Percentiles rank a stretch among this genome's conserved stretches.
Evolutionary conservation across 495 filamentous ascomycete species (phyloP).

Genomic region (Margaritispora aquatica): DNA sequence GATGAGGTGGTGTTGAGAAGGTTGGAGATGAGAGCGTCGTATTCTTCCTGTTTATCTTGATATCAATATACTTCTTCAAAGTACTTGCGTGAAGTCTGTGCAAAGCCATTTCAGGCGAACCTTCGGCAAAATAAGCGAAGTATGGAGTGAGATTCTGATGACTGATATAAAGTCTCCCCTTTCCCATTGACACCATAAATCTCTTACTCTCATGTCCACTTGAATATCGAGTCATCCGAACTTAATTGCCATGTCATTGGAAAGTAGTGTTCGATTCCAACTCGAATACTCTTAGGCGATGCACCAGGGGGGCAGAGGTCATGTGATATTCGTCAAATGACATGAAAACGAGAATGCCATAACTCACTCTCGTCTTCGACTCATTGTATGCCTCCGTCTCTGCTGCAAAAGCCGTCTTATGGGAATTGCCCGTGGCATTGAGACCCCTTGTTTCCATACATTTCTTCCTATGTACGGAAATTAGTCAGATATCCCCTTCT

Average conservation of each 20-base stretch:
- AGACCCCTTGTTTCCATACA: conserved; percentile 13
- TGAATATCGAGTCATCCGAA: too few relatives aligned
- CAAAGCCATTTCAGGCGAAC: too few relatives aligned
- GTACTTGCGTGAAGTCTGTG: too few relatives aligned
- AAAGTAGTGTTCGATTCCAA: too few relatives aligned
- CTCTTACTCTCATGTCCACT: too few relatives aligned
- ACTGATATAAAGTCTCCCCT: too few relatives aligned
- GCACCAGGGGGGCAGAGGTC: neutral
- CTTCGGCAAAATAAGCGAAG: too few relatives aligned
- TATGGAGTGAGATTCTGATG: too few relatives aligned
- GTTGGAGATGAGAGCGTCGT: conserved; percentile 35
- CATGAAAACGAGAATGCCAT: neutral
- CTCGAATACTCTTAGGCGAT: neutral
- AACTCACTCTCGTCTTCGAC: conserved; percentile 20
- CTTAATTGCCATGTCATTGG: too few relatives aligned
- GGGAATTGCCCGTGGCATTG: conserved; percentile 12
- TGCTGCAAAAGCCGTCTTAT: conserved; percentile 21
- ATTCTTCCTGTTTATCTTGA: conserved; percentile 36
- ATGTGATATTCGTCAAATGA: too few relatives aligned
- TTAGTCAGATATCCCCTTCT: neutral
- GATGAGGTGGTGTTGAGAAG: neutral
- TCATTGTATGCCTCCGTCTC: conserved; percentile 22
- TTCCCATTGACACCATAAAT: too few relatives aligned
- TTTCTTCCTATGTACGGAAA: conserved; percentile 8
- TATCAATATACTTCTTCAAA: too few relatives aligned